Conservation (phyloP, 139 green algal species). For the Edaphochlamys debaryana region DNA sequence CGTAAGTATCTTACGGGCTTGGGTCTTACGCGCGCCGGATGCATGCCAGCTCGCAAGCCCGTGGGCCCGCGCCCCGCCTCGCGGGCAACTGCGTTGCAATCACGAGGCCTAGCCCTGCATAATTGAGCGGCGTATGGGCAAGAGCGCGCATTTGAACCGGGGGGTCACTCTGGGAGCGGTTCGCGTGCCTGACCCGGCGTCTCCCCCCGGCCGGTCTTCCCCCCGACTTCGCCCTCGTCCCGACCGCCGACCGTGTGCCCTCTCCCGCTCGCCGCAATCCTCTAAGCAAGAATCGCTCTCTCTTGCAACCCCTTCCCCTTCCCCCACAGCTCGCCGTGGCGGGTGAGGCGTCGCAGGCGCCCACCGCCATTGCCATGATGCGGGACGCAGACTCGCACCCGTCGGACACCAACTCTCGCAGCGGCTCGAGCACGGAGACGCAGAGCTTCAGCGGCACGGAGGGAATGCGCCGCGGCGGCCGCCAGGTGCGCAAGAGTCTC, state of each 20-base stretch:
- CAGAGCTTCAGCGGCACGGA: slow-evolving; percentile 15
- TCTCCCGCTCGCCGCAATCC: too few relatives aligned
- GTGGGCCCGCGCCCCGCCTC: too few relatives aligned
- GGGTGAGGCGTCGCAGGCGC: slow-evolving; percentile 9
- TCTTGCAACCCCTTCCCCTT: too few relatives aligned
- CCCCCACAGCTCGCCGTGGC: slow-evolving; percentile 13
- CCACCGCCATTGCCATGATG: slow-evolving; percentile 27
- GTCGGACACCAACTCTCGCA: slow-evolving; percentile 8
- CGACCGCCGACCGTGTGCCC: too few relatives aligned
- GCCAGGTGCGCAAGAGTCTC: not conserved
- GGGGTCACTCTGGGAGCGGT: not conserved
- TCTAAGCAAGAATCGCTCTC: too few relatives aligned
- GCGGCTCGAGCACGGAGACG: slow-evolving; percentile 25
- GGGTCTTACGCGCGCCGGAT: not conserved
- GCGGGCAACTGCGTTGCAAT: not conserved
- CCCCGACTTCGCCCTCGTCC: too few relatives aligned
- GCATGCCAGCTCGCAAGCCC: not conserved
- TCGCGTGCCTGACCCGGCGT: too few relatives aligned
- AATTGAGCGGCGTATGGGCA: too few relatives aligned
- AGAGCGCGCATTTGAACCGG: not conserved
- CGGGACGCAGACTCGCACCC: slow-evolving; percentile 20
- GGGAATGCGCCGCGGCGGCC: not conserved
- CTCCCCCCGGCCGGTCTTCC: too few relatives aligned
- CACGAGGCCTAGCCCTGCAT: not conserved
- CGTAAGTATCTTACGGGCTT: not conserved